Evolutionary conservation across 2,329 filamentous ascomycete genomes (phyloP).

Genomic region (Penicillium psychrosexuale): DNA sequence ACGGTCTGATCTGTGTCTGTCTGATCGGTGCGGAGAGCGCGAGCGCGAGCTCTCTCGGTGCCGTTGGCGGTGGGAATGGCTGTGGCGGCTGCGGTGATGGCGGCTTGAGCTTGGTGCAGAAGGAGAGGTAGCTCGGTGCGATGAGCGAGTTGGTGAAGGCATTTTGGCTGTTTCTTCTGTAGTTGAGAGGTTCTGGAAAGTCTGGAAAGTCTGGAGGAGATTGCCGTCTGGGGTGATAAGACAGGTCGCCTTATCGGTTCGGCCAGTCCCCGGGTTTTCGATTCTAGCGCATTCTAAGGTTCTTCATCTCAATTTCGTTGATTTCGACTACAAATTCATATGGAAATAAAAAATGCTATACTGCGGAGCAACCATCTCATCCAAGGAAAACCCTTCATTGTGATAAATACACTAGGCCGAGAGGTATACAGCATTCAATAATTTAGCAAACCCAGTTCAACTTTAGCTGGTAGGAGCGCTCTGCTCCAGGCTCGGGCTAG

Average conservation of each 20-base stretch:
- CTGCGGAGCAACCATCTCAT: background rate
- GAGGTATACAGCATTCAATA: slow-evolving; percentile 20
- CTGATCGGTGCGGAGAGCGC: slow-evolving; percentile 35
- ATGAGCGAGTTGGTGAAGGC: slow-evolving; percentile 15
- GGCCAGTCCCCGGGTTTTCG: background rate
- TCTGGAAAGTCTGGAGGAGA: background rate
- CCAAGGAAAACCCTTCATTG: slow-evolving; percentile 1
- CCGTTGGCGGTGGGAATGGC: slow-evolving; percentile 23
- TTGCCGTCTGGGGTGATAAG: background rate
- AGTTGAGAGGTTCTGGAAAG: background rate
- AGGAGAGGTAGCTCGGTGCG: slow-evolving; percentile 4
- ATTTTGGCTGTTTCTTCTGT: slow-evolving; percentile 8
- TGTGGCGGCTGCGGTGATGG: slow-evolving; percentile 19
- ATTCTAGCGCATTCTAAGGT: background rate
- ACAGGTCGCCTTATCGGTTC: slow-evolving; percentile 1
- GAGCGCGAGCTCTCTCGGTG: slow-evolving; percentile 32
- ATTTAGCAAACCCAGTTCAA: slow-evolving; percentile 3
- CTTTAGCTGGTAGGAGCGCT: slow-evolving; percentile 31
- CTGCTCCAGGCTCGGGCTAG: slow-evolving; percentile 26
- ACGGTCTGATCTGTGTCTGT: slow-evolving; percentile 33
- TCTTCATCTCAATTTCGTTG: background rate
- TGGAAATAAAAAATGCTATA: background rate
- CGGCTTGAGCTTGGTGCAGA: slow-evolving; percentile 10
- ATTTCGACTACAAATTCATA: background rate
- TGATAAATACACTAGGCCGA: slow-evolving; percentile 27